These are phyloP conservation scores for Brassica balearica DNA, from an alignment of 441 rosid species.

Conservation along the genomic window DNA sequence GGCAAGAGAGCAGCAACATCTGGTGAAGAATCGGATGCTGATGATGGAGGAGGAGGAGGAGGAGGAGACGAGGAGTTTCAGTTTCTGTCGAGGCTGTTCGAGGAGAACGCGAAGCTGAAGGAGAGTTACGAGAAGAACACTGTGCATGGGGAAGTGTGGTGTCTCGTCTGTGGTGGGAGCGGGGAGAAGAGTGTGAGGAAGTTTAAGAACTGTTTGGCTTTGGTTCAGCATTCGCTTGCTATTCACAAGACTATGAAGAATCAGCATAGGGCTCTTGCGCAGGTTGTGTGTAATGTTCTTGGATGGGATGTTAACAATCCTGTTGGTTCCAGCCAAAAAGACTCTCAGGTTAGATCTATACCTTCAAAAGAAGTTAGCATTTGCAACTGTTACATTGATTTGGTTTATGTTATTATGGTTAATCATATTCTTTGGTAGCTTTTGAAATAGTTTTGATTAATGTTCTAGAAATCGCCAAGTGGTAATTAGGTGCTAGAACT, in stretches of 20 bases:
- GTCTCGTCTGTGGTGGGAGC: slow-evolving; percentile 72
- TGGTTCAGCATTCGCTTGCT: slow-evolving; percentile 64
- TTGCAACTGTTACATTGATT: not conserved
- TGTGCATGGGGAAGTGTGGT: slow-evolving; percentile 67
- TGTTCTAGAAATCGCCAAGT: too few relatives aligned
- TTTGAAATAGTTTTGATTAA: too few relatives aligned
- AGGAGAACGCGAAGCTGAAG: slow-evolving; percentile 61
- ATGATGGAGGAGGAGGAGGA: slow-evolving; percentile 23
- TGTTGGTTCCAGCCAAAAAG: slow-evolving; percentile 39
- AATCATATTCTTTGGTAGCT: not conserved
- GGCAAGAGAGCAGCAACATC: not conserved
- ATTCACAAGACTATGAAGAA: slow-evolving; percentile 58
- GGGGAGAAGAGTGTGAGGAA: slow-evolving; percentile 54
- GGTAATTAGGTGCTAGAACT: too few relatives aligned
- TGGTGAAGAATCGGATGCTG: slow-evolving; percentile 30
- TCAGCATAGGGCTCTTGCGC: slow-evolving; percentile 73
- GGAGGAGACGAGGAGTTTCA: slow-evolving; percentile 35
- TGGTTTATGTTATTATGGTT: slow-evolving; percentile 2
- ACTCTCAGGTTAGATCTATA: slow-evolving; percentile 29
- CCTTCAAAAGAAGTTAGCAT: slow-evolving; percentile 8
- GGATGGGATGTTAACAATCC: slow-evolving; percentile 72
- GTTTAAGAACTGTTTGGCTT: slow-evolving; percentile 63
- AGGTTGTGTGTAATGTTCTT: slow-evolving; percentile 73
- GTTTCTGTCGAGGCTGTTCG: slow-evolving; percentile 57
- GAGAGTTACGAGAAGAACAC: slow-evolving; percentile 59